Base-by-base conservation (phyloP, 306 rosid species). In the Rubus idaeus region DNA sequence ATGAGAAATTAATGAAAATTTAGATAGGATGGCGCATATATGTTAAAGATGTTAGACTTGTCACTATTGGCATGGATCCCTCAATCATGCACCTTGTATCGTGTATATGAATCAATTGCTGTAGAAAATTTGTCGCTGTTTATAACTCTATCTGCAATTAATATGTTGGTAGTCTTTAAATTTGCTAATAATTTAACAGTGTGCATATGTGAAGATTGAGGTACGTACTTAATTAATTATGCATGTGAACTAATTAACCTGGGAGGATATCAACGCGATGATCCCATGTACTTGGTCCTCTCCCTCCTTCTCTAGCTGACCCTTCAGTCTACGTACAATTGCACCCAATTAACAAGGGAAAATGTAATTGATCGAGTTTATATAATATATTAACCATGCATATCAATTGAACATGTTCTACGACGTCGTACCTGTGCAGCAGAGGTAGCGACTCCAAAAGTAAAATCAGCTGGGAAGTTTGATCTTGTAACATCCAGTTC, bases 41-140 rank as follows among this genome's bases (percentile, higher is more conserved):
- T 58, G 26, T 7, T 2, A 39, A 4, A 16, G 2, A 30, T 17
- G 20, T 17, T 41, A 20, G 71, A 66, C 23, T 66, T 16, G 10
- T 16, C 9, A 14, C n/a, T 49, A 4, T 30, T n/a, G n/a, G n/a
- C n/a, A n/a, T 6, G 23, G 18, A 60, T 23, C 16, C 23, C 23
- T 17, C 10, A 14, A 10, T 20, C 40, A 23, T 23, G 26, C 26
- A 75, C 84, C 80, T 75, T 60, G 72, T 50, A 81, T 26, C 77
- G 55, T 40, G 14, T 76, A 35, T 81, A 81, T 18, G 73, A 71
- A 61, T 81, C 84, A 50, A 76, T 53, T 62, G 77, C 77, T 40
- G 5, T 11, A 3, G 74, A 71, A 26, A 76, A 68, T 26, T 56
- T 80, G 21, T 52, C 49, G 14, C 47, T 37, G 63, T 71, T 18